Evolutionary conservation across 139 green algal genomes (phyloP), one percentile per base, ranked within the genome.

Genomic region (Haematococcus sp.): DNA sequence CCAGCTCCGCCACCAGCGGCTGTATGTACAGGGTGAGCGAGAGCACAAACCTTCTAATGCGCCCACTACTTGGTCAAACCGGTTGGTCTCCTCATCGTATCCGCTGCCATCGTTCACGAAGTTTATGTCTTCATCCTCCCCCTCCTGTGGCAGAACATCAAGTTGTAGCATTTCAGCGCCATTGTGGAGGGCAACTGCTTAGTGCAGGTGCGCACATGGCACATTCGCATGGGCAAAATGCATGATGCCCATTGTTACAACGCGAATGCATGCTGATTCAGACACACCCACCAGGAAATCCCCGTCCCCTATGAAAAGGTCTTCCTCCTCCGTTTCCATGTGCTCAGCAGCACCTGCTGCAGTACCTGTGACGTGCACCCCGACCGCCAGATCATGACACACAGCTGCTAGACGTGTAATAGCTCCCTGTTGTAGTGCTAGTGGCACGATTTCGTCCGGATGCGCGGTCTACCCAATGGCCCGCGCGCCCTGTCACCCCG

Each of bases 61-160:
- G 1, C 76, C 76, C 2, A 86, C 73, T 56, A 86, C 81, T 1
- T 43, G 17, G 32, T 83, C 68, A 69, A 86, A 86, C 25, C 67
- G 55, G 27, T 76, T 78, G 7, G 76, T 76, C 15, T 76, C 68
- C 0, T 34, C 71, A 30, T 79, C 74, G 2, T 66, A 72, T 32
- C 52, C 63, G 32, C 71, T 77, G 28, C 76, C 80, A 65, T 86
- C 68, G 46, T 81, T 77, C 11, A 83, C 72, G 19, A 83, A 67
- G 63, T 86, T 34, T 30, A 86, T 81, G 27, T 81, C 76, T 30
- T 86, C 80, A 19, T 83, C 72, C 1, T 81, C 76, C 2, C 63
- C 80, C 63, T 73, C 28, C 76, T 77, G 71, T 49, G 40, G 7
- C 17, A 74, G 32, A 67, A 7, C 15, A 20, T 7, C 13, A 30